Percentiles rank a stretch among this genome's conserved stretches.
phyloP scores from a whole-genome alignment of 139 green algal species.

The Volvox reticuliferus region DNA sequence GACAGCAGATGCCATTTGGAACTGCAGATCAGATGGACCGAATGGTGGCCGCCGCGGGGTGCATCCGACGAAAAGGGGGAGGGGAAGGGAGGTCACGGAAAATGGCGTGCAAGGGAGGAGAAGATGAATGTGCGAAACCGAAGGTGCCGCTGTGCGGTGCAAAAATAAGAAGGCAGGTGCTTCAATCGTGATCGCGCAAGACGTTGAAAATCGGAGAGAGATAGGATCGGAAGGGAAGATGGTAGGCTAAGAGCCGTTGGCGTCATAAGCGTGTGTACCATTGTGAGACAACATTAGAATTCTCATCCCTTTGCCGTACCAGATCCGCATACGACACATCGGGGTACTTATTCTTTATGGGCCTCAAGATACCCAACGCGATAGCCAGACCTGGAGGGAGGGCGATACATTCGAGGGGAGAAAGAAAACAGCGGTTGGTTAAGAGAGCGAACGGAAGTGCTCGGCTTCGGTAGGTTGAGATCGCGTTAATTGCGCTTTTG shows the following conservation, averaged over 20 bases:
- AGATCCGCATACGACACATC: conserved; percentile 80
- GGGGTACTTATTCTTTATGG: conserved; percentile 85
- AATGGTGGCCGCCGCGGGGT: too few relatives aligned
- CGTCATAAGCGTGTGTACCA: not conserved
- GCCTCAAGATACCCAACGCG: conserved; percentile 83
- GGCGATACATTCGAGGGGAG: not conserved
- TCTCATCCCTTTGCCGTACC: not conserved
- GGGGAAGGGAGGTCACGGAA: not conserved
- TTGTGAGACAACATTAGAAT: too few relatives aligned
- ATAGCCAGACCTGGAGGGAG: conserved; percentile 62
- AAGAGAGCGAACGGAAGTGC: too few relatives aligned
- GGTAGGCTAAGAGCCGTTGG: not conserved
- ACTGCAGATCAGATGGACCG: conserved; percentile 48
- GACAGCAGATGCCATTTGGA: conserved; percentile 84
- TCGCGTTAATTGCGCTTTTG: too few relatives aligned
- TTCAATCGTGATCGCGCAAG: too few relatives aligned
- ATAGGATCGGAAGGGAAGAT: not conserved
- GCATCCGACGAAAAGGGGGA: not conserved
- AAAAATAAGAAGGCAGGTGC: too few relatives aligned
- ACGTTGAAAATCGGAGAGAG: not conserved
- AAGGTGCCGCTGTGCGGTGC: not conserved
- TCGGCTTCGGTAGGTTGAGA: too few relatives aligned
- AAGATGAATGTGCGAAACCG: not conserved
- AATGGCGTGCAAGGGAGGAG: not conserved
- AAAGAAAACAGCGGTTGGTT: not conserved